Base-by-base conservation (phyloP, 1,139 yeast species). In the Tardiomyces blankii region DNA sequence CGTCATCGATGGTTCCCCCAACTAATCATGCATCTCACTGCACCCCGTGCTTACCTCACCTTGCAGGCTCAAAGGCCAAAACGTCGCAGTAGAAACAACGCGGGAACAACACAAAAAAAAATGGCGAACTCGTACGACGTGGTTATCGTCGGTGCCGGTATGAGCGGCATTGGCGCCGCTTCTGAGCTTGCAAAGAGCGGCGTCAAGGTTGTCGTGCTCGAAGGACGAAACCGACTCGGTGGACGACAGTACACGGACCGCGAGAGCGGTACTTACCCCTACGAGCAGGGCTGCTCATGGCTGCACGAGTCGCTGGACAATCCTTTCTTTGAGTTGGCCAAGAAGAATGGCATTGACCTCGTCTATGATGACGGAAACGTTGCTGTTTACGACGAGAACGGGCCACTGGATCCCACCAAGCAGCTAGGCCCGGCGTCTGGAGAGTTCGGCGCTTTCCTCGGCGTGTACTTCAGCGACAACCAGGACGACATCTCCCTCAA, bases 101-200 rank as follows among this genome's bases (percentile, higher is more conserved):
- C 25, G 7, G 4, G 7, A 21, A 21, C 7, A 21, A 4, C 25
- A 21, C 4, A 4, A 21, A 21, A 21, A 21, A 21, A 21, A 21
- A 21, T 21, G 25, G 7, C 35, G 3, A 11, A 30, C 3, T 30
- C 35, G 35, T 30, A 30, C 39, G 39, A 35, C 12, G 18, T n/a
- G n/a, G 39, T 74, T 1, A 69, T 87, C 6, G 68, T 87, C 11
- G 96, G 96, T 2, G 95, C 86, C 9, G 96, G 96, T 0, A 77
- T 84, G 7, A 66, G 95, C 0, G 96, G 95, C 0, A 68, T 87
- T 39, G 80, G 82, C 53, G 85, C 95, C 1, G 91, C 93, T 0
- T 71, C 79, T 3, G 74, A 73, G 3, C 68, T 87, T 4, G 60
- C 44, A 35, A 46, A 43, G 23, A 41, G 42, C 2, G 49, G 51